Evolutionary conservation across 1,284 basidiomycete genomes (phyloP), one percentile per base, ranked within the genome.

Genomic region (Schizophyllum amplum): DNA sequence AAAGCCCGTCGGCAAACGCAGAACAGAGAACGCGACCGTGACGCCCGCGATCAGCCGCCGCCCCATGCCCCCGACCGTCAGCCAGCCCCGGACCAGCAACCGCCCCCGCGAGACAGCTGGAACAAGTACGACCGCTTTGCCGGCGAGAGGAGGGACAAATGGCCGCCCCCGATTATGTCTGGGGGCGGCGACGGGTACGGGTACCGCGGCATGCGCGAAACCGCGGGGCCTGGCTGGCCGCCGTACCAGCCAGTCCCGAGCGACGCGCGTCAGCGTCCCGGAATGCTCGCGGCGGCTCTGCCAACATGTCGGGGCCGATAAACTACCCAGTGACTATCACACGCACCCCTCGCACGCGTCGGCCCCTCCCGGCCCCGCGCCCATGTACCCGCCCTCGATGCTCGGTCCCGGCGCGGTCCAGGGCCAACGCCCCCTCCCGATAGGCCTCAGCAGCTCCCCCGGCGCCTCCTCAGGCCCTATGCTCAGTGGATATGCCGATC

Each of bases 1-100:
- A 48, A 55, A 5, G 54, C n/a, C 2, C 27, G 22, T 15, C 58
- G 57, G 57, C 57, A 26, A 4, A 57, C 61, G 17, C 56, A 53
- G 33, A 42, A 42, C 33, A 42, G 33, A 42, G 33, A 42, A 42
- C 33, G 33, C 33, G 33, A 42, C 33, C 33, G 33, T 17, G 33
- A 42, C 11, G 17, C 33, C 13, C 33, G 33, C 33, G 33, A 42
- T 42, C 33, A 42, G 33, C 33, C 33, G 33, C 33, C 17, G 11
- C 33, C 33, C 33, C 33, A 42, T 17, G 33, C 17, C 33, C 33
- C 33, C 33, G 33, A 42, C 33, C 33, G 33, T 17, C 33, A 42
- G 33, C 33, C 33, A 17, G 13, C 33, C 17, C 33, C 33, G 13
- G 33, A 42, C 33, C 33, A 42, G 7, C 33, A 42, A n/a, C n/a